Evolutionary conservation across 2,329 filamentous ascomycete genomes (phyloP), one percentile per base, ranked within the genome.

Genomic region (Colletotrichum tofieldiae): DNA sequence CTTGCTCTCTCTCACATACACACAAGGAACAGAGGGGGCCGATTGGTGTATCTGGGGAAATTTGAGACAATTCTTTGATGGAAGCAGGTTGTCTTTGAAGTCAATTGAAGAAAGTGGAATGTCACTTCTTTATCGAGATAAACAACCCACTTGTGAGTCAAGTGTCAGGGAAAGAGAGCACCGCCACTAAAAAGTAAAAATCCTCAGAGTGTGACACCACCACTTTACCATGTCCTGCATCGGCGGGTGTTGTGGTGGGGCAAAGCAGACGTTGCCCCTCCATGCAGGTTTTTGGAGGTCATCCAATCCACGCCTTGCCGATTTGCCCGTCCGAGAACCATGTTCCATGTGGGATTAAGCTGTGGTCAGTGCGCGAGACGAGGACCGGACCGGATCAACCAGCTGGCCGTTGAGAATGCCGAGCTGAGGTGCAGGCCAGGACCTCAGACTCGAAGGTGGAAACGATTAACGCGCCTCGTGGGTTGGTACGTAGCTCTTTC

Each of bases 341-440:
- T 60, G 73, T 62, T 65, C 61, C 43, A 47, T 56, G 64, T 39
- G 51, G 41, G 12, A 66, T 79, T 82, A 82, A 82, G 78, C 75
- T 82, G 73, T 78, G 80, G 79, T 81, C 80, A 74, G 79, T 82
- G 81, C 81, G 29, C 5, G 0, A 0, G 3, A 11, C 5, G 35
- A 41, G 41, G 8, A 2, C 1, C 45, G 55, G 68, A 54, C 29
- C 79, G 80, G 77, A 77, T 76, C 73, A 78, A 77, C 35, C 39
- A 18, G 20, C 3, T 14, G 3, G 11, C 71, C 67, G 67, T 7
- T 0, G 23, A 23, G 65, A 39, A 39, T 35, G 39, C 18, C 51
- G 14, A 71, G 49, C 65, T 58, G 20, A 41, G 47, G 37, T n/a
- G 47, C 16, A 37, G 23, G 32, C 26, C 45, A 62, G 45, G n/a